phyloP scores from a whole-genome alignment of 2,329 filamentous ascomycete species.

The Periconia macrospinosa region DNA sequence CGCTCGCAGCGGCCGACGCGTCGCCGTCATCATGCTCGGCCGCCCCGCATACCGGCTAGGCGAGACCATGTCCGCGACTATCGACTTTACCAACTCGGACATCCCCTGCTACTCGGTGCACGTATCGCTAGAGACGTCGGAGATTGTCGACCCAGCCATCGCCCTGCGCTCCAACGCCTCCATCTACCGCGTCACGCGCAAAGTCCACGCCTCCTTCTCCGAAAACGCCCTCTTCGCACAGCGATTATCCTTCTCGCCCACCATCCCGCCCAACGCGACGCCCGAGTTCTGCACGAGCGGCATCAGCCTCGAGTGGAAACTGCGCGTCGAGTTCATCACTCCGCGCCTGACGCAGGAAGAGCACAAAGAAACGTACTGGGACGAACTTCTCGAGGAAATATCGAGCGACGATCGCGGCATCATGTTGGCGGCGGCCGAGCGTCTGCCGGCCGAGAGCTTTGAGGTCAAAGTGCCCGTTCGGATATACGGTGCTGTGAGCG shows the following conservation, averaged over 20 bases:
- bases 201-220: slow-evolving; percentile 74
- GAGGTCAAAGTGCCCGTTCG: slow-evolving; percentile 83
- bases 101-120: slow-evolving; percentile 86
- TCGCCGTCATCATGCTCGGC: slow-evolving; percentile 86
- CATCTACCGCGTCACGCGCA: slow-evolving; percentile 83
- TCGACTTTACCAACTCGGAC: slow-evolving; percentile 79
- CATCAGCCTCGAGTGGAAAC: slow-evolving; percentile 82
- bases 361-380: slow-evolving; percentile 29
- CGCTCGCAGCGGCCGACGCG: slow-evolving; percentile 84
- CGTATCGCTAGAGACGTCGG: slow-evolving; percentile 80
- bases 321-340: slow-evolving; percentile 91
- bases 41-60: slow-evolving; percentile 87
- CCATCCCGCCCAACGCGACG: slow-evolving; percentile 80
- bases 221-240: slow-evolving; percentile 83
- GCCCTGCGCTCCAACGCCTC: slow-evolving; percentile 84
- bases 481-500: slow-evolving; percentile 67
- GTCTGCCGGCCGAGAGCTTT: slow-evolving; percentile 82
- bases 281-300: slow-evolving; percentile 92
- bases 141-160: slow-evolving; percentile 77
- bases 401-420: slow-evolving; percentile 77
- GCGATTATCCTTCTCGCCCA: slow-evolving; percentile 76
- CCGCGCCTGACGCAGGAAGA: slow-evolving; percentile 55
- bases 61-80: slow-evolving; percentile 78
- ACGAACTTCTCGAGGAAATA: slow-evolving; percentile 73
- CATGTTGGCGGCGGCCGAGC: slow-evolving; percentile 76